Conservation (phyloP, 2,329 filamentous ascomycete genomes). For the Rutstroemia sp. region DNA sequence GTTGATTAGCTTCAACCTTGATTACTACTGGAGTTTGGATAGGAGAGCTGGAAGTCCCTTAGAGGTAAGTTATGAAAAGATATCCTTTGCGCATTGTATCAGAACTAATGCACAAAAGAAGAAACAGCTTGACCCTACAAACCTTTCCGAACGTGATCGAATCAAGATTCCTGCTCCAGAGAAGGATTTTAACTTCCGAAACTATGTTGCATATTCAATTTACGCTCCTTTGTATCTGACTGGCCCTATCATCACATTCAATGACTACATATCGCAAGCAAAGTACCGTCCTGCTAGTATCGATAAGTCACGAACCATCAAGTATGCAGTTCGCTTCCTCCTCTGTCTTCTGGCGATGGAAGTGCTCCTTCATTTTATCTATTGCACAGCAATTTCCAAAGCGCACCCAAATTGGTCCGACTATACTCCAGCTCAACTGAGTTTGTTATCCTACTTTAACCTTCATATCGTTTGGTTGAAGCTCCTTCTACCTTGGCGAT, state of each 20-base stretch:
- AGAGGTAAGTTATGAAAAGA: constrained; percentile 57
- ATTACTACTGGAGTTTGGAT: constrained; percentile 87
- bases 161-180: constrained; percentile 66
- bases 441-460: constrained; percentile 90
- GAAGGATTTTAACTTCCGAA: constrained; percentile 69
- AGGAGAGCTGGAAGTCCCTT: constrained; percentile 55
- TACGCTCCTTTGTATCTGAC: constrained; percentile 92
- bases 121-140: constrained; percentile 86
- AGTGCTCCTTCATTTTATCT: constrained; percentile 82
- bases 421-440: constrained; percentile 82
- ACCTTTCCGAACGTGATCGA: constrained; percentile 83
- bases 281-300: constrained; percentile 68
- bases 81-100: background rate
- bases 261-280: constrained; percentile 88
- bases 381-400: constrained; percentile 87
- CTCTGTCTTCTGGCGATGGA: constrained; percentile 84
- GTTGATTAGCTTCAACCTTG: constrained; percentile 92
- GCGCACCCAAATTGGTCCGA: constrained; percentile 69
- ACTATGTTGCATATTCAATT: constrained; percentile 82
- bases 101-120: constrained; percentile 74
- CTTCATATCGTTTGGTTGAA: constrained; percentile 98
- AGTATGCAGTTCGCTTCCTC: constrained; percentile 78
- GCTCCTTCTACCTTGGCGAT: constrained; percentile 91
- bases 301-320: constrained; percentile 59
- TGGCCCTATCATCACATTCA: constrained; percentile 93